Conservation (phyloP, 306 rosid genomes). For the Castanopsis chinensis region DNA sequence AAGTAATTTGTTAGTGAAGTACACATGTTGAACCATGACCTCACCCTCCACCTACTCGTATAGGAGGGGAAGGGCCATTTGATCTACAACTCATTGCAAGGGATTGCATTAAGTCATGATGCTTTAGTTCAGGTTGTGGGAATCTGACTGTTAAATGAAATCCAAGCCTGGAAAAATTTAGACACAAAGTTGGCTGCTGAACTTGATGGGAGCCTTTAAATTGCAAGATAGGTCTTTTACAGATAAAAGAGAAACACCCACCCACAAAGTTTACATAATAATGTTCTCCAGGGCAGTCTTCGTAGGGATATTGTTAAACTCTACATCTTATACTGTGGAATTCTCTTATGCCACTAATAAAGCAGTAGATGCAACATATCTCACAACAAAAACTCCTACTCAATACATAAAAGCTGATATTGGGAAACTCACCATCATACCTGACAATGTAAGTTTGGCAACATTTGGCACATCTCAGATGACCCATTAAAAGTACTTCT, state of each 20-base stretch:
- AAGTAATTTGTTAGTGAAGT: no score
- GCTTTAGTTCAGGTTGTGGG: background rate
- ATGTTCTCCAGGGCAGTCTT: background rate
- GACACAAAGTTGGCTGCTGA: background rate
- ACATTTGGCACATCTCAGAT: slow-evolving; percentile 21
- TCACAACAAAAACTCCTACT: background rate
- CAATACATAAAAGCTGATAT: slow-evolving; percentile 5
- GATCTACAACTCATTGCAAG: no score
- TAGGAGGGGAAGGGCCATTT: no score
- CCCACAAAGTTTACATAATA: background rate
- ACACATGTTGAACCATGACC: no score
- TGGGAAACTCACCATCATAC: slow-evolving; percentile 81
- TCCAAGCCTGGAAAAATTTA: background rate
- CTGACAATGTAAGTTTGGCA: slow-evolving; percentile 59
- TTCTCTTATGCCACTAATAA: background rate
- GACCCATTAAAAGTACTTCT: slow-evolving; percentile 22
- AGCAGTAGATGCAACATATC: background rate
- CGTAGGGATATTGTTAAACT: background rate
- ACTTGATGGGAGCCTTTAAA: background rate
- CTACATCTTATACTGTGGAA: background rate
- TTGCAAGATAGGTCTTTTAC: background rate
- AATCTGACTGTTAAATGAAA: background rate
- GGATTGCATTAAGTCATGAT: background rate
- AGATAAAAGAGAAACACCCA: background rate
- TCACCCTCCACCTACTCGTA: no score